These are phyloP conservation scores for Phalaenopsis equestris DNA, from an alignment of 106 monocot genomes.

Conservation along the genomic window DNA sequence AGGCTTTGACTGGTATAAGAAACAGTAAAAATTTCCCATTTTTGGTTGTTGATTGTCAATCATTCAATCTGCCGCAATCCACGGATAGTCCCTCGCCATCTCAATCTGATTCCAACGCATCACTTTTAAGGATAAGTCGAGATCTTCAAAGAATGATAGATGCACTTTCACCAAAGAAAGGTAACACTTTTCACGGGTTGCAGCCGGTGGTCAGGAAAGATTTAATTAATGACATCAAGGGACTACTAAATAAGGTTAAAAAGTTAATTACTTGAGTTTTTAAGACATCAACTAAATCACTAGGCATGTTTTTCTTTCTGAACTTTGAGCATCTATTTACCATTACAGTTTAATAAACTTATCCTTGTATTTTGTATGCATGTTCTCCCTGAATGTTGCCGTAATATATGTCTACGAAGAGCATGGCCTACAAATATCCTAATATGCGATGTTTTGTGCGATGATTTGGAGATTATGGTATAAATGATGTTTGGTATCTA, in stretches of 20 bases:
- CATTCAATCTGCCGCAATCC: conserved; percentile 1
- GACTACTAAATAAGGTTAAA: conserved; percentile 6
- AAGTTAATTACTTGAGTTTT: neutral
- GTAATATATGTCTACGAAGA: neutral
- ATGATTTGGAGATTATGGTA: neutral
- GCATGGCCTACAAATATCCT: neutral
- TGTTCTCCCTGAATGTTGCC: neutral
- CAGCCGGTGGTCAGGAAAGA: conserved; percentile 1
- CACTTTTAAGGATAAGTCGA: neutral
- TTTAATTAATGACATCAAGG: conserved; percentile 8
- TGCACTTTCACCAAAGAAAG: neutral
- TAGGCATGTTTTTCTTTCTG: neutral
- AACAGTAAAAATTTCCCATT: conserved; percentile 1
- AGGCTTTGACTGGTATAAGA: conserved; percentile 21
- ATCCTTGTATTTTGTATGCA: neutral
- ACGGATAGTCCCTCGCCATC: neutral
- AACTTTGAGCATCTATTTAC: neutral
- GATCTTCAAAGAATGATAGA: conserved; percentile 7
- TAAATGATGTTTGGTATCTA: neutral
- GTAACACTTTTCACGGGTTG: neutral
- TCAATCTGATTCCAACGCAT: neutral
- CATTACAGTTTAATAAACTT: neutral
- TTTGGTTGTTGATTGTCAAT: conserved; percentile 9
- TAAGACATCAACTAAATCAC: neutral
- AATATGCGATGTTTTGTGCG: neutral